Base-by-base conservation (phyloP, 2,329 filamentous ascomycete species). In the Clonostachys chloroleuca region DNA sequence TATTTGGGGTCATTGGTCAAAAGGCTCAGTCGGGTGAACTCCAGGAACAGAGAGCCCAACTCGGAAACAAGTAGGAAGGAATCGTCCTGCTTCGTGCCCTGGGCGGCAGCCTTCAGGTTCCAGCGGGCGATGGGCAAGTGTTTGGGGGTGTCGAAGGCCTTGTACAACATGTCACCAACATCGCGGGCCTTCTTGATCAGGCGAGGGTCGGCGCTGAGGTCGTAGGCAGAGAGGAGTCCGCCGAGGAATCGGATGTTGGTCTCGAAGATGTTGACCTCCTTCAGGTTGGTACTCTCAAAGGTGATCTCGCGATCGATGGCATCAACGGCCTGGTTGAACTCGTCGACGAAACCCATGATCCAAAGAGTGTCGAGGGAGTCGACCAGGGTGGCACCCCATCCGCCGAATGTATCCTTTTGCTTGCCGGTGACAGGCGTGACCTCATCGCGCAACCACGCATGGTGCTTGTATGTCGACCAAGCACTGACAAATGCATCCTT, bases 21-120 rank as follows among this genome's bases (percentile, higher is more conserved):
- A 59, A 89, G 84, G 14, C 83, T 81, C 42, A 91, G 70, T 10
- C 86, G 73, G 5, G 84, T 87, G 58, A 91, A 87, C 59, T 91
- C 87, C 54, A 92, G 62, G 5, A 79, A 80, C 46, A 90, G 68
- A 7, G 82, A 85, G 13, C 84, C 84, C 57, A 89, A 60, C 67
- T 84, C 74, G 52, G 77, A 81, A 56, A 86, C 67, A 56, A 86
- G 64, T 18, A 40, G 12, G 46, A 64, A 24, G 18, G 42, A 24
- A 7, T 45, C 40, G n/a, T n/a, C 20, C 20, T 42, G 40, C 14
- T n/a, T n/a, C 7, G 36, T 39, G 7, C 56, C 52, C 34, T 48
- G 46, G 40, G 54, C 50, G 7, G 60, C 61, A 2, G 49, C 55
- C 40, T 57, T 51, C 3, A 59, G 46, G 30, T 60, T 47, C 60